These are phyloP conservation scores for Fusarium nematophilum DNA, from an alignment of 2,329 filamentous ascomycete genomes.

Conservation along the genomic window DNA sequence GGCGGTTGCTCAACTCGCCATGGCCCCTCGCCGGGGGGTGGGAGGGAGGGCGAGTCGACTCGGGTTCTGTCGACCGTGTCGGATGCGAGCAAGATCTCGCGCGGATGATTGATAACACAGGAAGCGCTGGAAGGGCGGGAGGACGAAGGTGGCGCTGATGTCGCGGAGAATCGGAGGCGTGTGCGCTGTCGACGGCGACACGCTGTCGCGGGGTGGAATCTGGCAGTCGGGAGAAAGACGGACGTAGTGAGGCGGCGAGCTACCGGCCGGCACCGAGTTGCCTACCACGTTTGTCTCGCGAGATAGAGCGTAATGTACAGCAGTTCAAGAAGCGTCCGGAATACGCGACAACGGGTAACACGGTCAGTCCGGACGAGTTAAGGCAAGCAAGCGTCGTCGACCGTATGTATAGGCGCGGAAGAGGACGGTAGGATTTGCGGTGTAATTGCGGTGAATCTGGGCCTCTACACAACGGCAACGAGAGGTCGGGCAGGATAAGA, in stretches of 20 bases:
- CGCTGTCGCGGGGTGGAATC: constrained; percentile 1
- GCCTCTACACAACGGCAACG: constrained; percentile 24
- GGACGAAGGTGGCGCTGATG: constrained; percentile 1
- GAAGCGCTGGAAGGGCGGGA: constrained; percentile 5
- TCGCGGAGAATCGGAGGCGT: constrained; percentile 4
- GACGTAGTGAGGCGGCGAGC: constrained; percentile 5
- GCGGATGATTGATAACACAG: constrained; percentile 13
- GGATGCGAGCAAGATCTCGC: constrained; percentile 20
- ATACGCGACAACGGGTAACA: neutral
- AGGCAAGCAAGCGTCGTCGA: constrained; percentile 19
- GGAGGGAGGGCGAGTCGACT: constrained; percentile 26
- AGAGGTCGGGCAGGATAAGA: constrained; percentile 14
- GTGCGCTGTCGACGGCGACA: constrained; percentile 1
- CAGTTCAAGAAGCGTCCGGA: constrained; percentile 5
- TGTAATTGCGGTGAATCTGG: constrained; percentile 31
- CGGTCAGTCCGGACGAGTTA: neutral
- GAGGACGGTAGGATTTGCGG: constrained; percentile 26
- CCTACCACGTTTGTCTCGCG: constrained; percentile 15
- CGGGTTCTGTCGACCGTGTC: constrained; percentile 22
- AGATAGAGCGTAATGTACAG: constrained; percentile 5
- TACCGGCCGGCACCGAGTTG: constrained; percentile 5
- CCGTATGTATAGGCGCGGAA: constrained; percentile 21
- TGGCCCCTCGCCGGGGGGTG: constrained; percentile 42
- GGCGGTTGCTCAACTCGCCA: constrained; percentile 49
- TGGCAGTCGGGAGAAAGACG: constrained; percentile 2